Conservation (phyloP, 2,329 filamentous ascomycete species). For the Furcasterigmium sp. region DNA sequence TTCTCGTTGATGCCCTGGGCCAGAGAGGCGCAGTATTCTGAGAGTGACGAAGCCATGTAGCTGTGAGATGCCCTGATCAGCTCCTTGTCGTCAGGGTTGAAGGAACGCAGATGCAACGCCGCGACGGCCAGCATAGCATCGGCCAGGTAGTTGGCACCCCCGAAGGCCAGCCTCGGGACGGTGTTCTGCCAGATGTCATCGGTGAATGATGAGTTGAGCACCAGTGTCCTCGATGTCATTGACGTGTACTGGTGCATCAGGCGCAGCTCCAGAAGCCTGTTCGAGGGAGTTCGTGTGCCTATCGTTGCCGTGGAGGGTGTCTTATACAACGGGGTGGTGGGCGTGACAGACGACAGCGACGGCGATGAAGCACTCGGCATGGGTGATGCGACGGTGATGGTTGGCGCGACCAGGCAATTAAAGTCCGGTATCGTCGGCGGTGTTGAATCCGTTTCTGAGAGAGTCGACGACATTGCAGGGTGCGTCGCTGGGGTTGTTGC, state of each 20-base stretch:
- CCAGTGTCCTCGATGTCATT: constrained; percentile 54
- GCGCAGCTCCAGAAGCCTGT: constrained; percentile 53
- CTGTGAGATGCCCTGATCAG: constrained; percentile 58
- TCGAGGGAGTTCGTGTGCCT: constrained; percentile 26
- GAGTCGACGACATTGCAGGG: constrained; percentile 19
- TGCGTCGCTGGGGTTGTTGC: constrained; percentile 24
- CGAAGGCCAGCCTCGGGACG: constrained; percentile 56
- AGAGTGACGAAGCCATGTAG: constrained; percentile 59
- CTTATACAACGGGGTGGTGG: constrained; percentile 27
- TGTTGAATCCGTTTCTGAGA: constrained; percentile 5
- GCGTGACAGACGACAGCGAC: constrained; percentile 8
- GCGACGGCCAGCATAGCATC: constrained; percentile 61
- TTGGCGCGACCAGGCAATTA: constrained; percentile 1
- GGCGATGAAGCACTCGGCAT: constrained; percentile 6
- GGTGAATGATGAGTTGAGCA: constrained; percentile 44
- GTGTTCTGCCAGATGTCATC: constrained; percentile 55
- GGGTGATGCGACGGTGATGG: constrained; percentile 12
- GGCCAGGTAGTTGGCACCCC: constrained; percentile 50
- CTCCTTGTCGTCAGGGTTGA: constrained; percentile 51
- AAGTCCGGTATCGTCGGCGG: not conserved
- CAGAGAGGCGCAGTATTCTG: constrained; percentile 53
- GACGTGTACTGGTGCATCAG: constrained; percentile 62
- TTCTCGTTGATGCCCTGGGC: constrained; percentile 50
- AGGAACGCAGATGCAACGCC: constrained; percentile 55
- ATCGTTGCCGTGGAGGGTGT: constrained; percentile 23